A percentile compares a stretch with the other conserved stretches of the same genome.
These are phyloP conservation scores for Paramecium primaurelia DNA, from an alignment of 73 alveolate species.

Conservation along the genomic window DNA sequence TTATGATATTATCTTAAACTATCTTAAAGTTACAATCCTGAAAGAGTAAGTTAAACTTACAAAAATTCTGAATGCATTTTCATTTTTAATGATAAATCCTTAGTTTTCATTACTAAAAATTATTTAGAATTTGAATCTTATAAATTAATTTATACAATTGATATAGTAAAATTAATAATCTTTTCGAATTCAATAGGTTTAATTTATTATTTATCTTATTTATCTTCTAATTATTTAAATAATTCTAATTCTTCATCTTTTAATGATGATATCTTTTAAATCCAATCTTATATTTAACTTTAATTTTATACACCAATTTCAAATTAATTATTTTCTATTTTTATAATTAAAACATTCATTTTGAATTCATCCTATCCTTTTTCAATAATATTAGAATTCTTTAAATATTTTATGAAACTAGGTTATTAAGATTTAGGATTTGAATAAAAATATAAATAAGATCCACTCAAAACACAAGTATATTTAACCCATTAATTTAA, in stretches of 20 bases:
- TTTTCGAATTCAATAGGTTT: not conserved
- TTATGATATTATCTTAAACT: not conserved
- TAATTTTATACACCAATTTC: not conserved
- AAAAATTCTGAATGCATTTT: not conserved
- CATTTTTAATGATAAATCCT: not conserved
- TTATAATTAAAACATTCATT: not conserved
- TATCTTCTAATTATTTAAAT: not conserved
- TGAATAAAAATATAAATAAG: not conserved
- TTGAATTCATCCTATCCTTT: not conserved
- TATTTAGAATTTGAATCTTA: not conserved
- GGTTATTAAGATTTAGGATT: not conserved
- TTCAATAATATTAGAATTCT: not conserved
- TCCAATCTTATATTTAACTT: not conserved
- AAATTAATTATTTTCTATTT: not conserved
- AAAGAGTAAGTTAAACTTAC: not conserved
- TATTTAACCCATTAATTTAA: conserved; percentile 15
- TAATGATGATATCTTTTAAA: not conserved
- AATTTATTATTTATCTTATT: not conserved
- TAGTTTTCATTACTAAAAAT: conserved; percentile 7
- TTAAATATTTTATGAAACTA: not conserved
- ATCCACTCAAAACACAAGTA: not conserved
- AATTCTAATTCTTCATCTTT: not conserved
- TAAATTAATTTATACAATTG: not conserved
- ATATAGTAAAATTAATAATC: not conserved
- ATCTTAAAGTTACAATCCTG: not conserved